Evolutionary conservation across 345 rosid genomes (phyloP).

Genomic region (Aquilaria malaccensis): DNA sequence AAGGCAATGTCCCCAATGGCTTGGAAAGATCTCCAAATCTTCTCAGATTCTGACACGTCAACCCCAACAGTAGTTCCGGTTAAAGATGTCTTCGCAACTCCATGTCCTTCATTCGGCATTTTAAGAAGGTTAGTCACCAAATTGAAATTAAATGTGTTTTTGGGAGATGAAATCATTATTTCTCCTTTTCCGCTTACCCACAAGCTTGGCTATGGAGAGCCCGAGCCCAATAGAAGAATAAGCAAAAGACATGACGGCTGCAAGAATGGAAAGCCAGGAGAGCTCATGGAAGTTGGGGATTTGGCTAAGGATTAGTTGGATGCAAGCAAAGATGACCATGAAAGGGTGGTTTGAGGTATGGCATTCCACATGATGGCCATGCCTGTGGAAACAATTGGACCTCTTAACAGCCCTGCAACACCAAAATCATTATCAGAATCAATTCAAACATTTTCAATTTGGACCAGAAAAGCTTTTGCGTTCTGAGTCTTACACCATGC

Average conservation of each 20-base stretch:
- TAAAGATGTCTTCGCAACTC: slow-evolving; percentile 33
- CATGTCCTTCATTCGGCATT: slow-evolving; percentile 1
- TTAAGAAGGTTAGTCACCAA: neutral
- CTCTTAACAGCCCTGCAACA: slow-evolving; percentile 60
- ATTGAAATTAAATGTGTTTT: neutral
- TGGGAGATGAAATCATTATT: neutral
- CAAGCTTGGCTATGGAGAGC: slow-evolving; percentile 60
- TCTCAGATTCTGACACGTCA: slow-evolving; percentile 61
- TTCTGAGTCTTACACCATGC: slow-evolving; percentile 57
- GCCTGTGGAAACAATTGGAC: slow-evolving; percentile 70
- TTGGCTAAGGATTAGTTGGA: slow-evolving; percentile 72
- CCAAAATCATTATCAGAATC: neutral
- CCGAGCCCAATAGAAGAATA: slow-evolving; percentile 73
- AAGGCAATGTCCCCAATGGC: slow-evolving; percentile 86
- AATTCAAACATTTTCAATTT: neutral
- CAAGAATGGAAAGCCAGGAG: slow-evolving; percentile 79
- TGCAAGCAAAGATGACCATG: slow-evolving; percentile 63
- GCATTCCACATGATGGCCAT: slow-evolving; percentile 56
- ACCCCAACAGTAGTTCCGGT: slow-evolving; percentile 58
- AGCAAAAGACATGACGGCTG: slow-evolving; percentile 83
- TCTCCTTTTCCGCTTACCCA: slow-evolving; percentile 15
- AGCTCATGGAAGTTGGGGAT: slow-evolving; percentile 83
- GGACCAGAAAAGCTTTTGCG: too few relatives aligned
- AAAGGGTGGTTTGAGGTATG: slow-evolving; percentile 44
- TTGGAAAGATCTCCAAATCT: slow-evolving; percentile 73